These are phyloP conservation scores for Bombardia bombarda DNA, from an alignment of 495 filamentous ascomycete species.

Conservation along the genomic window DNA sequence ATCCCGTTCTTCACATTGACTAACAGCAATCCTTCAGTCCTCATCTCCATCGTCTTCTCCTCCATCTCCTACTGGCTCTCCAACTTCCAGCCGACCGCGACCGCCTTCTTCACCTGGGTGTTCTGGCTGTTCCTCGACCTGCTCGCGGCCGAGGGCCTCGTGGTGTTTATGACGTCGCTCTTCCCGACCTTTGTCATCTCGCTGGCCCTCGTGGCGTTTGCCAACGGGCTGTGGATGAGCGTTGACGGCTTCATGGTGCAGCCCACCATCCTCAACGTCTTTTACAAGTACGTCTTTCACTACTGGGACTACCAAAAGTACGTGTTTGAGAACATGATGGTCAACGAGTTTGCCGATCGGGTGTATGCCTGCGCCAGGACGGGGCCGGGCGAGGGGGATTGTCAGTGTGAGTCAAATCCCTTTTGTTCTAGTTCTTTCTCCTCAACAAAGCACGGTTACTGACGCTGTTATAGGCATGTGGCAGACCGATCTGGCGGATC, in stretches of 20 bases:
- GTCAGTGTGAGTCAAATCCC: slow-evolving; percentile 40
- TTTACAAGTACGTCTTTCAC: slow-evolving; percentile 78
- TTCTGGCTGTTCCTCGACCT: slow-evolving; percentile 85
- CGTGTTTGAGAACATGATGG: slow-evolving; percentile 87
- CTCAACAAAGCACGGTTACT: neutral
- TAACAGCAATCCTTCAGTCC: slow-evolving; percentile 33
- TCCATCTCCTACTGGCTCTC: slow-evolving; percentile 70
- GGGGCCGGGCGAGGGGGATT: slow-evolving; percentile 18
- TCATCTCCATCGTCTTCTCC: slow-evolving; percentile 68
- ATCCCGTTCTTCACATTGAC: slow-evolving; percentile 4
- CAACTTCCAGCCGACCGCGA: slow-evolving; percentile 59
- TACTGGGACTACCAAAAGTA: slow-evolving; percentile 81
- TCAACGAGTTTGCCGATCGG: slow-evolving; percentile 65
- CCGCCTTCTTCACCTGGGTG: slow-evolving; percentile 69
- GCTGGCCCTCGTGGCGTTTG: slow-evolving; percentile 68
- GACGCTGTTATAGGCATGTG: slow-evolving; percentile 44
- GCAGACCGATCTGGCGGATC: slow-evolving; percentile 46
- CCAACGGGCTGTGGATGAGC: slow-evolving; percentile 82
- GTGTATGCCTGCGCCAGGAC: slow-evolving; percentile 48
- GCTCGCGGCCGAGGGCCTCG: slow-evolving; percentile 70
- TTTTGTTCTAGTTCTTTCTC: neutral
- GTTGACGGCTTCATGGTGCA: slow-evolving; percentile 74
- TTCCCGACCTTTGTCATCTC: slow-evolving; percentile 73
- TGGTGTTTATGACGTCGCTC: slow-evolving; percentile 63
- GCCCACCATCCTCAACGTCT: slow-evolving; percentile 61